Evolutionary conservation across 768 basidiomycete genomes (phyloP).

Genomic region (Mycena albidolilacea): DNA sequence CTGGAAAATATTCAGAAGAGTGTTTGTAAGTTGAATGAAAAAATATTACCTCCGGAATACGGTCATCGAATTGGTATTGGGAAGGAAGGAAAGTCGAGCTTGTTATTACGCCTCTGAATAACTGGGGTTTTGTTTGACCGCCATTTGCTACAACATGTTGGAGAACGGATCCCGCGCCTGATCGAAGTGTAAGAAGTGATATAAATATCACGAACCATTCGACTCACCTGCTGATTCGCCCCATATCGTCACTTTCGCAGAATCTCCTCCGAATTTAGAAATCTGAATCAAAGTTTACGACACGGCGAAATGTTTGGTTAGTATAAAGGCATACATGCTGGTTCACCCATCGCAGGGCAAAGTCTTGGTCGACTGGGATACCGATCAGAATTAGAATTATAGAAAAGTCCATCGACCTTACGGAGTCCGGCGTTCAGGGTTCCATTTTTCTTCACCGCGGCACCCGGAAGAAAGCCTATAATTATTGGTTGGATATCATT

Average conservation of each 20-base stretch:
- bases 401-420: slow-evolving; percentile 28
- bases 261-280: slow-evolving; percentile 42
- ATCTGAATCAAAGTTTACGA: slow-evolving; percentile 41
- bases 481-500: too few species aligned
- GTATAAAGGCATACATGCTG: slow-evolving; percentile 41
- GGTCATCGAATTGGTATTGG: too few species aligned
- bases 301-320: background rate
- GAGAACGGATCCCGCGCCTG: slow-evolving; percentile 52
- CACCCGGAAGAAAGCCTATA: slow-evolving; percentile 49
- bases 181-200: background rate
- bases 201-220: background rate
- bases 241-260: slow-evolving; percentile 45
- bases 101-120: slow-evolving; percentile 51
- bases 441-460: slow-evolving; percentile 47
- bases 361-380: slow-evolving; percentile 49
- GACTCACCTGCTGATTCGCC: slow-evolving; percentile 42
- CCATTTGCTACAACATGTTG: slow-evolving; percentile 52
- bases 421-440: slow-evolving; percentile 50
- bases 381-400: background rate
- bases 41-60: too few species aligned
- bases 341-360: slow-evolving; percentile 53
- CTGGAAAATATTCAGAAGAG: too few species aligned
- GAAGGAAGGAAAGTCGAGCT: slow-evolving; percentile 49
- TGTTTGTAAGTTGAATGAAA: too few species aligned
- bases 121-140: slow-evolving; percentile 49